A percentile compares a stretch with the other conserved stretches of the same genome.
These are phyloP conservation scores for Aspergillus nidulans DNA, from an alignment of 495 filamentous ascomycete genomes.

Conservation along the genomic window DNA sequence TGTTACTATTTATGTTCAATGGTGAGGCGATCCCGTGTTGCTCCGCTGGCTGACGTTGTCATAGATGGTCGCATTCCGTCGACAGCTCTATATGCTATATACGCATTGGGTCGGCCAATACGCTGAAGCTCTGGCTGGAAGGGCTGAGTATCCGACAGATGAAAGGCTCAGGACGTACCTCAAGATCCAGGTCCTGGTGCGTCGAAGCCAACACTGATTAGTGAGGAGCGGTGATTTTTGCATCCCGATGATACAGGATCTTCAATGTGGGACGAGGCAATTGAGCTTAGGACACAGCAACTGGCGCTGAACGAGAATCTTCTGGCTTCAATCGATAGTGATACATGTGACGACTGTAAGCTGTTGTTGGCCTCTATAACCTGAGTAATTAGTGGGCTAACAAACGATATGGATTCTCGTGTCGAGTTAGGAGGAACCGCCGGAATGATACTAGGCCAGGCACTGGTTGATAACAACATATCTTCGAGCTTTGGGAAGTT, in stretches of 20 bases:
- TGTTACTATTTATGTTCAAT: constrained; percentile 5
- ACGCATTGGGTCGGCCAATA: constrained; percentile 2
- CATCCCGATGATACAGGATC: background rate
- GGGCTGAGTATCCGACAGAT: constrained; percentile 4
- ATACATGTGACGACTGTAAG: background rate
- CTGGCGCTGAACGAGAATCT: background rate
- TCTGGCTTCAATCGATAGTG: background rate
- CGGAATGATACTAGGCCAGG: constrained; percentile 4
- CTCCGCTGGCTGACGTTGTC: background rate
- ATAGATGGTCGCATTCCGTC: constrained; percentile 4
- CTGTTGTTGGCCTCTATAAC: background rate
- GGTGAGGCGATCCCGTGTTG: background rate
- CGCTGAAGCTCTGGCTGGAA: background rate
- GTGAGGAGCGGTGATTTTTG: background rate
- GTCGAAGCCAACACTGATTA: background rate
- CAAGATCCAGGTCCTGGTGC: background rate
- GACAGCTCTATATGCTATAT: constrained; percentile 1
- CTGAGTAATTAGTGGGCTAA: background rate
- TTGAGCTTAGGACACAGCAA: background rate
- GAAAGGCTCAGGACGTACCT: background rate
- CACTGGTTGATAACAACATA: background rate
- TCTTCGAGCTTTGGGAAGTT: background rate
- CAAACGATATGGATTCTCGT: background rate
- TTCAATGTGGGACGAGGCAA: background rate
- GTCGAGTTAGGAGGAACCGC: background rate